Evolutionary conservation across 371 early-diverging fungal genomes (phyloP), one percentile per base, ranked within the genome.

Genomic region (Mucor irregularis): DNA sequence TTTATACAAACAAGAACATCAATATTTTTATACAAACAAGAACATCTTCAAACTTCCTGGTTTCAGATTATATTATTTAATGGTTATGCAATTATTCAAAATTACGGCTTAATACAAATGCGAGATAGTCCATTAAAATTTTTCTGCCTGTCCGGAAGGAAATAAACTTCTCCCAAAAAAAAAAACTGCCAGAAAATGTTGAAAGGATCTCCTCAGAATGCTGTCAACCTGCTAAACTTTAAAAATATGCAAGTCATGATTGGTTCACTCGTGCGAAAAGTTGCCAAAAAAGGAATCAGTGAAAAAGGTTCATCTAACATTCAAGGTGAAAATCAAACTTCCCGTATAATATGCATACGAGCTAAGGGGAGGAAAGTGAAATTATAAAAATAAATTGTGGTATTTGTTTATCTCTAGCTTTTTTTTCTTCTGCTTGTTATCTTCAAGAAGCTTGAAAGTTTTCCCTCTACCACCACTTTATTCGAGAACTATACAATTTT

Each of bases 241-340:
- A 42, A 42, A 16, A 42, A 42, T 22, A 11, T 21, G 16, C 1
- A 8, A 42, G n/a, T 21, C n/a, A 39, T 42, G 42, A 42, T 42
- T 42, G 42, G 42, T 42, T 42, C 42, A 14, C 21, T 24, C 42
- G 42, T 42, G 42, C 21, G 42, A 42, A 42, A 42, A 42, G 42
- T 42, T 42, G 22, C 42, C 24, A 42, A 24, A 42, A 42, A 42
- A 9, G 42, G 42, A 42, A 22, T 8, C 8, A 42, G 24, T 13
- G 11, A 11, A 21, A 42, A 35, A 35, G n/a, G 35, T 35, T 35
- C 35, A 35, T 35, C 16, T 35, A 13, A n/a, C 13, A 35, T 35
- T n/a, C n/a, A n/a, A 14, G 39, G 21, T 39, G 5, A 17, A 3
- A 39, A 39, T 37, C 17, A 14, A 39, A 39, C 21, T 42, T 42